Conservation (phyloP, 768 basidiomycete species). For the Tulasnella sp. region DNA sequence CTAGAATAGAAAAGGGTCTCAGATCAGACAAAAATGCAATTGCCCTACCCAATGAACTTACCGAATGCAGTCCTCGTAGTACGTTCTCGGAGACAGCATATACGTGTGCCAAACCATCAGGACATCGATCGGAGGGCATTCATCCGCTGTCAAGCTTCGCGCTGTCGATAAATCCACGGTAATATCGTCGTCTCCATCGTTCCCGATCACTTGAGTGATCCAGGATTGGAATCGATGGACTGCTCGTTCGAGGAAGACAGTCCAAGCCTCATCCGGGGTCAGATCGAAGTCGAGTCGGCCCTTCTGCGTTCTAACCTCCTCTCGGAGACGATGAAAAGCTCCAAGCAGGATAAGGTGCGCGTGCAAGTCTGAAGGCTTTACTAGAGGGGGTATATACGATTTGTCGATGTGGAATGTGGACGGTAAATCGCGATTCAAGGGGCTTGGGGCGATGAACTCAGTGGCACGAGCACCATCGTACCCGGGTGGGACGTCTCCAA, state of each 20-base stretch:
- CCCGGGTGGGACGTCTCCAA: too few species aligned
- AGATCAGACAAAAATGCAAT: background rate
- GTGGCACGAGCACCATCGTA: too few species aligned
- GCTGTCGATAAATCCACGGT: too few species aligned
- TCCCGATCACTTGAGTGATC: too few species aligned
- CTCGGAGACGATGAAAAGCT: constrained; percentile 14
- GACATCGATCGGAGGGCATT: background rate
- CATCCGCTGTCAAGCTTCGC: background rate
- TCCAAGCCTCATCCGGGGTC: constrained; percentile 17
- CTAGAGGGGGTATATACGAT: constrained; percentile 1
- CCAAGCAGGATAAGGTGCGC: constrained; percentile 16
- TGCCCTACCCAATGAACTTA: constrained; percentile 6
- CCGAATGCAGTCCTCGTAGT: constrained; percentile 1
- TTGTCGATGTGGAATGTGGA: too few species aligned
- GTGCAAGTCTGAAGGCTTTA: constrained; percentile 1
- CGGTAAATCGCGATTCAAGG: too few species aligned
- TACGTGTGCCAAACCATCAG: background rate
- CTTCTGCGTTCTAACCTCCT: background rate
- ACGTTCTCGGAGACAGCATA: background rate
- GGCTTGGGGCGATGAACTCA: too few species aligned
- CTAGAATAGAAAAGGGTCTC: background rate
- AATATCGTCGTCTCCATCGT: too few species aligned
- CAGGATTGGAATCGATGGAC: background rate
- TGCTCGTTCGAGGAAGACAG: constrained; percentile 15
- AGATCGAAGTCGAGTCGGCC: background rate